These are phyloP conservation scores for Neurospora sp. DNA, from an alignment of 495 filamentous ascomycete species.

Conservation along the genomic window DNA sequence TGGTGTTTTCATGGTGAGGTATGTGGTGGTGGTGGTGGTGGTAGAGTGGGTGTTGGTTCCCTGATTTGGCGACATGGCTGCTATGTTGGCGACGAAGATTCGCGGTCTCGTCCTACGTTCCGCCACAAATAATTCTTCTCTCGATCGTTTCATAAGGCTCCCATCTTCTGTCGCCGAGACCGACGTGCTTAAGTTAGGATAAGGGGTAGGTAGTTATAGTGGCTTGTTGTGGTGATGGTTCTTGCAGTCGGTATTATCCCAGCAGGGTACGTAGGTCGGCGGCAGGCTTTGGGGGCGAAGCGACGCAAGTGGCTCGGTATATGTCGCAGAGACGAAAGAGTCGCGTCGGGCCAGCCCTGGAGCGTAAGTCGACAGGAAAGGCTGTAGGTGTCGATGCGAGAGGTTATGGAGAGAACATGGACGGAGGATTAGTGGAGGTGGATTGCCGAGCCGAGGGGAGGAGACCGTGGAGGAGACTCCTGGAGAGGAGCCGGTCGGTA, in stretches of 20 bases:
- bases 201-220: neutral
- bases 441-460: neutral
- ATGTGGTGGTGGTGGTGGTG: slow-evolving; percentile 9
- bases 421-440: neutral
- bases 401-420: neutral
- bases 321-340: neutral
- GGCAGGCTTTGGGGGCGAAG: neutral
- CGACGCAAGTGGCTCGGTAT: neutral
- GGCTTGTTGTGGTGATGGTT: neutral
- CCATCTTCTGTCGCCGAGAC: neutral
- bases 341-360: neutral
- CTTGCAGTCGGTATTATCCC: neutral
- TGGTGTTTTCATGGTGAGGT: slow-evolving; percentile 40
- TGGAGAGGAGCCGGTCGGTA: neutral
- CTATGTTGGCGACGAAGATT: slow-evolving; percentile 5
- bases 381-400: neutral
- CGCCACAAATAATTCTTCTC: neutral
- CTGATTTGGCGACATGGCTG: neutral
- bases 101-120: neutral
- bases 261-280: neutral
- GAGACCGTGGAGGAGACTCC: neutral
- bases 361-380: neutral
- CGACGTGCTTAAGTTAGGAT: neutral
- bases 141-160: neutral
- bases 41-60: neutral